A percentile compares a stretch with the other conserved stretches of the same genome.
Evolutionary conservation across 2,329 filamentous ascomycete species (phyloP).

Genomic region (Alternaria burnsii): DNA sequence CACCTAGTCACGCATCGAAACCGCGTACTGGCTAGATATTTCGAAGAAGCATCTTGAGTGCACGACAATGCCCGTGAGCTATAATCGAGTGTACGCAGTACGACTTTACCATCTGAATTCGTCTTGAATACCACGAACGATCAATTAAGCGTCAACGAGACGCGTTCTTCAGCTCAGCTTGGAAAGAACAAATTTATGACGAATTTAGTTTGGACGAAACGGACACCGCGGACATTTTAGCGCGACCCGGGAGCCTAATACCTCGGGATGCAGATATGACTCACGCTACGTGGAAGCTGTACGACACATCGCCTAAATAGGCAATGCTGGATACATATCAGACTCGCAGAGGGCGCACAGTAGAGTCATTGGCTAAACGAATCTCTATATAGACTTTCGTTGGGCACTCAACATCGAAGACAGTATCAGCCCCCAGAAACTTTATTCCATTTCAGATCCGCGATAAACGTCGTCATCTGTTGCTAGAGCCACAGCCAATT

Average conservation of each 20-base stretch:
- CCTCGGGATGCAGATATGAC: constrained; percentile 35
- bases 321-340: constrained; percentile 21
- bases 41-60: constrained; percentile 30
- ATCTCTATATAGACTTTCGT: constrained; percentile 19
- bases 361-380: constrained; percentile 30
- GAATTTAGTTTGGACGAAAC: constrained; percentile 7
- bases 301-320: constrained; percentile 40
- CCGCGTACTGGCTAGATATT: constrained; percentile 64
- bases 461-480: background rate
- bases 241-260: constrained; percentile 11
- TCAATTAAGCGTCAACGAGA: background rate
- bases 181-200: background rate
- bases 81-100: background rate
- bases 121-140: background rate
- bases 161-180: background rate
- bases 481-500: background rate
- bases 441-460: constrained; percentile 9
- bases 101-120: background rate
- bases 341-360: constrained; percentile 26
- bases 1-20: constrained; percentile 73
- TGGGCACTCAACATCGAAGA: constrained; percentile 16
- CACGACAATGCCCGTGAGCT: background rate
- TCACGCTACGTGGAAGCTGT: constrained; percentile 36
- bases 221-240: constrained; percentile 17
- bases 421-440: constrained; percentile 15